phyloP scores from a whole-genome alignment of 2,329 filamentous ascomycete genomes.

The Aspergillus floridensis region DNA sequence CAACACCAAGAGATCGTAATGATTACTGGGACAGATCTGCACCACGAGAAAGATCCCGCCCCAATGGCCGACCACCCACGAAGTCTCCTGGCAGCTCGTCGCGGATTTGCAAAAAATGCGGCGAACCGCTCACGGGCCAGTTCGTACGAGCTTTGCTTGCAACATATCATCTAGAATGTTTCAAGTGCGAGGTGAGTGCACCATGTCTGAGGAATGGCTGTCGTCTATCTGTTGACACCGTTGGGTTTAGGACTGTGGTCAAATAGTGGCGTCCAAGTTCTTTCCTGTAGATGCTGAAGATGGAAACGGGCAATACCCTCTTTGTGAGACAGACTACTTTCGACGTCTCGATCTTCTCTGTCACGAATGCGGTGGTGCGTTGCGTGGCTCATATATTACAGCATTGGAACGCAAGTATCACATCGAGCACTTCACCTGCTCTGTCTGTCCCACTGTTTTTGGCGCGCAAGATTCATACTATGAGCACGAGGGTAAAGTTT shows the following conservation, averaged over 20 bases:
- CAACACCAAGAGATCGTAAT: constrained; percentile 28
- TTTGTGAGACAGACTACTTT: constrained; percentile 98
- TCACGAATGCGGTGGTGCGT: constrained; percentile 84
- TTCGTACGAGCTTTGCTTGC: constrained; percentile 92
- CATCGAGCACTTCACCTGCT: constrained; percentile 98
- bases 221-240: constrained; percentile 21
- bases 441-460: constrained; percentile 94
- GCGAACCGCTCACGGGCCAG: constrained; percentile 82
- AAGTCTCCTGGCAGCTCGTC: constrained; percentile 38
- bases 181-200: constrained; percentile 82
- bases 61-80: constrained; percentile 34
- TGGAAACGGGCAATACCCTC: constrained; percentile 78
- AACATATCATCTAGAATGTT: constrained; percentile 96
- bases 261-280: constrained; percentile 98
- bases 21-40: constrained; percentile 33
- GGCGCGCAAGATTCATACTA: constrained; percentile 98
- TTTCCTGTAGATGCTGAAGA: constrained; percentile 93
- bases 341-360: constrained; percentile 86
- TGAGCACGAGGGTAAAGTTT: constrained; percentile 93
- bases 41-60: constrained; percentile 37
- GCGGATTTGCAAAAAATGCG: constrained; percentile 78
- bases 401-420: constrained; percentile 97
- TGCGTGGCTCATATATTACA: constrained; percentile 96
- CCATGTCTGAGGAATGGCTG: not conserved
- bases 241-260: constrained; percentile 75